Evolutionary conservation across 352 stramenopile species (phyloP), one percentile per base, ranked within the genome.

Genomic region (Phytophthora constricta): DNA sequence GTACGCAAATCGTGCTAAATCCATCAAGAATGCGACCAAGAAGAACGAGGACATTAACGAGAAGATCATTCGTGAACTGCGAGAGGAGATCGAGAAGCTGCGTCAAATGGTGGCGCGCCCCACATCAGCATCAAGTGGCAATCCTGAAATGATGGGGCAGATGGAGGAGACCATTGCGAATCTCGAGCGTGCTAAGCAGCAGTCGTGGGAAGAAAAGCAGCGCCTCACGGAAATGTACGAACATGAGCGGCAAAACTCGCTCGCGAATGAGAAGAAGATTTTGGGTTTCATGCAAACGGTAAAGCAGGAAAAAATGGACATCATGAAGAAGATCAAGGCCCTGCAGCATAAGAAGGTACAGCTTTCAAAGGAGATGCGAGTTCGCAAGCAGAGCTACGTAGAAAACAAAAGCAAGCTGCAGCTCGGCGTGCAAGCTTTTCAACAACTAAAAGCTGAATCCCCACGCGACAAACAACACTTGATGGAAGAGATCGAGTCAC

Each of bases 1-100:
- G 45, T 99, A 98, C 72, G 96, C 91, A 4, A 93, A 93, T 53
- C 89, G 95, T 9, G 95, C 94, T 31, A 98, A 98, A 72, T 84
- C 77, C 5, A 98, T 98, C 63, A 94, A 97, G 73, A 97, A 97
- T 47, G 83, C 74, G 28, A 86, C 89, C 4, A 79, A 84, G 52
- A 89, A 86, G 55, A 98, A 98, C 71, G 89, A 97, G 67, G 91
- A 97, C 54, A 83, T 97, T 27, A 97, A 96, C 61, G 90, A 97
- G 70, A 86, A 88, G 47, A 92, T 97, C 37, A 98, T 98, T 28
- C 81, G 89, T 19, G 90, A 98, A 52, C 69, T 98, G 8, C 88
- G 93, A 20, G 88, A 97, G 54, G 93, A 98, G 62, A 98, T 98
- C 31, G 92, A 98, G 62, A 79, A 82, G 43, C 70, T 98, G 13